Evolutionary conservation across 768 basidiomycete species (phyloP).

Genomic region (Rhodosporidiobolus odoratus): DNA sequence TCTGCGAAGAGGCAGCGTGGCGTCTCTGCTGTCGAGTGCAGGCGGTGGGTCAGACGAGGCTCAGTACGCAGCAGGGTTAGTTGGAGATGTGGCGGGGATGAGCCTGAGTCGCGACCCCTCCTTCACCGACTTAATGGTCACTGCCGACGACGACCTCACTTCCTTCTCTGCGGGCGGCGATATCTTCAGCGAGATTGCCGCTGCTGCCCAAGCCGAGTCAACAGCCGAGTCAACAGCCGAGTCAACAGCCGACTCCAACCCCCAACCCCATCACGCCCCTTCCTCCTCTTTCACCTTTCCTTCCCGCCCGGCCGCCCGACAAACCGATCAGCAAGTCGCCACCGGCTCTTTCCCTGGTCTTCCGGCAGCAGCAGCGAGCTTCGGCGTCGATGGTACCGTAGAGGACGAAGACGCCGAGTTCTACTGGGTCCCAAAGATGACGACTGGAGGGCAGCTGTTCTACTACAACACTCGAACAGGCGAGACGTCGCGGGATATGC

Average conservation of each 20-base stretch:
- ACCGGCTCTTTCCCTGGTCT: neutral
- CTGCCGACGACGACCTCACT: constrained; percentile 19
- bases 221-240: neutral
- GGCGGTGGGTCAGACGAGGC: neutral
- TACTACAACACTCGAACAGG: constrained; percentile 73
- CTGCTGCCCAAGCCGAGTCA: constrained; percentile 31
- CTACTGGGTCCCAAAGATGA: constrained; percentile 87
- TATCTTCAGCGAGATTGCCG: constrained; percentile 43
- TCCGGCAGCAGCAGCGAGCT: neutral
- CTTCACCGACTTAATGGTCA: constrained; percentile 26
- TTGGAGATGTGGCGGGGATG: neutral
- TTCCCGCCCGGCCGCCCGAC: no score
- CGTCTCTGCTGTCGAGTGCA: neutral
- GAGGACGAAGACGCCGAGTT: constrained; percentile 49
- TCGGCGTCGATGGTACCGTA: neutral
- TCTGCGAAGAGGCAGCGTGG: constrained; percentile 1
- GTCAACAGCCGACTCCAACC: neutral
- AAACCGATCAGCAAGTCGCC: neutral
- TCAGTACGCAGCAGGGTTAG: neutral
- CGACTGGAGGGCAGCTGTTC: constrained; percentile 80
- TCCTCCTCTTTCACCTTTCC: neutral
- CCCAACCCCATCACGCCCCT: neutral
- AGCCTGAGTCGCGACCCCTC: neutral
- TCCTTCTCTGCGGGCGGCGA: constrained; percentile 38
- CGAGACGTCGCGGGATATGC: constrained; percentile 60